Base-by-base conservation (phyloP, 768 basidiomycete genomes). In the Boletus reticulatus region DNA sequence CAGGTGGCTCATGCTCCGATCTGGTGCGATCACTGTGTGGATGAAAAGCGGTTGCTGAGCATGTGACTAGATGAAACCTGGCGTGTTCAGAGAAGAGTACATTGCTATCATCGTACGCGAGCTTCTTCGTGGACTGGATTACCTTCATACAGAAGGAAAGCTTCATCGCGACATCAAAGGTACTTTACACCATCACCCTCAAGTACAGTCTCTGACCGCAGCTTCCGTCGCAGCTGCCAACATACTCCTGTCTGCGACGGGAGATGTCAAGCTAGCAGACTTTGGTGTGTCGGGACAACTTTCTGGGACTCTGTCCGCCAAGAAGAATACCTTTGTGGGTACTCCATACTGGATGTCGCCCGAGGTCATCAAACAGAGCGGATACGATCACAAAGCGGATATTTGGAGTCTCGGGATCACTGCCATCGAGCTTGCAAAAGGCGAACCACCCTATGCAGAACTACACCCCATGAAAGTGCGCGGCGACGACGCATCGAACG, bases 271-370 rank as follows among this genome's bases (percentile, higher is more conserved):
- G 71, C 80, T 99, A 24, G 97, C 97, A 43, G 97, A 99, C 70
- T 99, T 99, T 67, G 97, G 97, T 67, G 97, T 99, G 5, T 98
- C 95, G 1, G 97, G 97, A 29, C 97, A 99, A 67, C 80, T 99
- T 29, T 94, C 92, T 20, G 94, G 94, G 4, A 95, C 92, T 2
- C 76, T 95, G 43, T 92, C 89, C 12, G 92, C 91, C 19, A 94
- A 93, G 82, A 94, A 98, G 83, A 98, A 99, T 64, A 99, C 96
- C 1, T 98, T 95, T 69, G 96, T 96, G 32, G 93, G 93, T 29
- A 95, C 96, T 17, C 96, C 96, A 4, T 99, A 98, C 69, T 99
- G 97, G 97, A 99, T 99, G 97, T 94, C 93, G 8, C 97, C 97
- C 7, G 97, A 99, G 69, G 95, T 98, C 22, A 99, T 99, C 78